Percentiles rank a stretch among this genome's conserved stretches.
Evolutionary conservation across 2,329 filamentous ascomycete species (phyloP).

Genomic region (Fusarium albidum): DNA sequence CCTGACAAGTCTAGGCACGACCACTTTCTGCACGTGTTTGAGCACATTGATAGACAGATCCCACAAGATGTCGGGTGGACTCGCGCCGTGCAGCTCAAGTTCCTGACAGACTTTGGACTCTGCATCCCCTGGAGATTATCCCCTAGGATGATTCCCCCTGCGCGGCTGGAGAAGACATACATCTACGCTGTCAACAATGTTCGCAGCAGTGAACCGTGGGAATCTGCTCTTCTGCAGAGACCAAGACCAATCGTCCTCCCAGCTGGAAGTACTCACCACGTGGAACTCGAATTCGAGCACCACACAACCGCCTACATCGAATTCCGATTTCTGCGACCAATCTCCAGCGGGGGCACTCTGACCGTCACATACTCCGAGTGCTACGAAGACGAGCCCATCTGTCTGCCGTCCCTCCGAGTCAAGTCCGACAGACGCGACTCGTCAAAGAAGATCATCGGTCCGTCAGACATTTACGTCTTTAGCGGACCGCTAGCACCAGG

Average conservation of each 20-base stretch:
- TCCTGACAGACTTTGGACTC: neutral
- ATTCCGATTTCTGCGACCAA: neutral
- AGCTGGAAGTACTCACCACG: neutral
- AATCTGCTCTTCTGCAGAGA: neutral
- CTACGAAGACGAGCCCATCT: slow-evolving; percentile 3
- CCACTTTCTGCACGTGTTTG: slow-evolving; percentile 28
- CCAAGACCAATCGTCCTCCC: neutral
- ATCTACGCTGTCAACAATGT: neutral
- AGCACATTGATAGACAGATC: neutral
- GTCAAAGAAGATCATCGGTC: neutral
- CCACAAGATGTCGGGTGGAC: neutral
- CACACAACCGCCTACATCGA: neutral
- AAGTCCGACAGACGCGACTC: neutral
- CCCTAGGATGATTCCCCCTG: slow-evolving; percentile 1
- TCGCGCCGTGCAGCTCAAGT: neutral
- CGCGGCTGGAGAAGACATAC: neutral
- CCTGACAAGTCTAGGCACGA: slow-evolving; percentile 17
- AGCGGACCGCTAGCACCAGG: neutral
- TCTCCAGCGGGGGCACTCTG: neutral
- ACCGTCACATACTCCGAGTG: slow-evolving; percentile 6
- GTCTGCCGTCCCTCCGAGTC: neutral
- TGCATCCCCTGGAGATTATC: neutral
- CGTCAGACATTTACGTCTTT: slow-evolving; percentile 2
- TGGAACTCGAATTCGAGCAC: neutral
- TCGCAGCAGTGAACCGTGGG: neutral